Percentiles rank a stretch among this genome's conserved stretches.
These are phyloP conservation scores for Linanthus parryae DNA, from an alignment of 148 eudicot species.

Conservation along the genomic window DNA sequence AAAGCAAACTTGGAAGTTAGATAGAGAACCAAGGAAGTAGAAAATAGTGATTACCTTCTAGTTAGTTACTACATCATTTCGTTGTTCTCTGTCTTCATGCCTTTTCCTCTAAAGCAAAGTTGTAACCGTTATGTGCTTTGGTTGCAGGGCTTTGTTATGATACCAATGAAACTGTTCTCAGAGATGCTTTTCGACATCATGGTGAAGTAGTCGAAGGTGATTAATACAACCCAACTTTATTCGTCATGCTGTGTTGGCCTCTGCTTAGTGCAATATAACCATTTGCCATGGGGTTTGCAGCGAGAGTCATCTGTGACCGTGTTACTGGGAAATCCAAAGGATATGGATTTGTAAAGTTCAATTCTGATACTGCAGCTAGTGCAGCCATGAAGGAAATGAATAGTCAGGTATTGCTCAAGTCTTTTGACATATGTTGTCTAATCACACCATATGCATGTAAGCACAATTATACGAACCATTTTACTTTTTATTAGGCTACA, in stretches of 20 bases:
- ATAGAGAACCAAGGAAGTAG: not conserved
- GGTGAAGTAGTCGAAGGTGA: slow-evolving; percentile 68
- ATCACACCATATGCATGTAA: not conserved
- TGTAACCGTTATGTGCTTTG: not conserved
- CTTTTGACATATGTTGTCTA: not conserved
- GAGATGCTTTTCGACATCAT: slow-evolving; percentile 48
- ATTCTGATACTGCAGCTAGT: slow-evolving; percentile 42
- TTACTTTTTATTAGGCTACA: not conserved
- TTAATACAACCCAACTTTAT: not conserved
- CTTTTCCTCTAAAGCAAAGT: not conserved
- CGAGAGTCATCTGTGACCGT: slow-evolving; percentile 60
- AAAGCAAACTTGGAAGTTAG: not conserved
- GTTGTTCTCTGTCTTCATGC: not conserved
- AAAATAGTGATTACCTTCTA: not conserved
- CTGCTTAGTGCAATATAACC: not conserved
- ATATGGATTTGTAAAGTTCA: slow-evolving; percentile 65
- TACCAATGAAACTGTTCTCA: slow-evolving; percentile 56
- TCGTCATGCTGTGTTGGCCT: not conserved
- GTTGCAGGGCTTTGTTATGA: slow-evolving; percentile 63
- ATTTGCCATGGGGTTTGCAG: slow-evolving; percentile 18
- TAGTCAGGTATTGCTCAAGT: slow-evolving; percentile 36
- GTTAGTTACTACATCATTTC: not conserved
- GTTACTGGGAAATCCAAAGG: slow-evolving; percentile 64
- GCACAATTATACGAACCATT: not conserved
- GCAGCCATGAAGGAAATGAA: slow-evolving; percentile 57